A percentile compares a stretch with the other conserved stretches of the same genome.
Evolutionary conservation across 441 rosid genomes (phyloP).

Genomic region (Populus trichocarpa): DNA sequence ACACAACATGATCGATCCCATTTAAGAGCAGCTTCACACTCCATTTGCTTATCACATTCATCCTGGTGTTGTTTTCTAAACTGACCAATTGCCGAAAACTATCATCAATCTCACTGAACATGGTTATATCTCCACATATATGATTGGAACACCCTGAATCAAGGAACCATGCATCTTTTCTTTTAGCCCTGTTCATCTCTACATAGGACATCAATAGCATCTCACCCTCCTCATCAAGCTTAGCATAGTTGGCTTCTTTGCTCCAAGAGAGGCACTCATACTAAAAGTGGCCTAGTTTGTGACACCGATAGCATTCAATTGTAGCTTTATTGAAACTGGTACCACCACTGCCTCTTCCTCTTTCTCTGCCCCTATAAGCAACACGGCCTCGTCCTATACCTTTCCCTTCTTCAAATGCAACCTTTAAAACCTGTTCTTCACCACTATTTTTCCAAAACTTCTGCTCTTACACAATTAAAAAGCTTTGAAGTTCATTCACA

Average conservation of each 20-base stretch:
- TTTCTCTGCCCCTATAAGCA: not conserved
- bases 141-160: not conserved
- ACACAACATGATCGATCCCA: not conserved
- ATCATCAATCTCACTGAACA: not conserved
- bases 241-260: not conserved
- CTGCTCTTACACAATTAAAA: no score
- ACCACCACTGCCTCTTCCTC: not conserved
- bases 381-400: no score
- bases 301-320: conserved; percentile 5
- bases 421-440: no score
- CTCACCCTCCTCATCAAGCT: conserved; percentile 1
- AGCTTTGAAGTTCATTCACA: no score
- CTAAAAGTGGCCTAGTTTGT: conserved; percentile 6
- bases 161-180: not conserved
- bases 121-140: not conserved
- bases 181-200: not conserved
- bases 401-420: no score
- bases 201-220: not conserved
- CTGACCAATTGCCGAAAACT: not conserved
- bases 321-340: not conserved
- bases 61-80: not conserved
- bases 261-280: conserved; percentile 1
- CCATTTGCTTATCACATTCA: not conserved
- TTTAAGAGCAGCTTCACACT: not conserved
- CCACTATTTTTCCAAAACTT: no score